Evolutionary conservation across 1,139 yeast species (phyloP).

Genomic region (Candida anutae): DNA sequence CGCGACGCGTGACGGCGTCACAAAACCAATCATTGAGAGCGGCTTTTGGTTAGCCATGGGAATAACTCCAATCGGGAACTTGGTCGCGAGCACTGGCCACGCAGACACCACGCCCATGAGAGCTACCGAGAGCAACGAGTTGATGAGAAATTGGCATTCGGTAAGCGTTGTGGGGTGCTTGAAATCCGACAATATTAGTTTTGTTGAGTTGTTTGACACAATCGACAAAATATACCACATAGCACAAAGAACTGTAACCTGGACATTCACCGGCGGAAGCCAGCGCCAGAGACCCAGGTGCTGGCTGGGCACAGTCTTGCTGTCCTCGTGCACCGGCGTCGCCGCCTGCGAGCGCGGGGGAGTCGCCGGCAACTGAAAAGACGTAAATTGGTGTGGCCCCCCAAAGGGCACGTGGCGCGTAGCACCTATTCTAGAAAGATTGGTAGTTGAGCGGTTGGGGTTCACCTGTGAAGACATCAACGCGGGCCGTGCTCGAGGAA

Average conservation of each 20-base stretch:
- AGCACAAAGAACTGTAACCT: constrained; percentile 42
- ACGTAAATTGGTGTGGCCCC: constrained; percentile 9
- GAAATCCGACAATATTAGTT: constrained; percentile 60
- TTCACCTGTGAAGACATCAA: constrained; percentile 10
- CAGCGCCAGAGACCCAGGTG: constrained; percentile 1
- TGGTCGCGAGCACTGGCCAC: constrained; percentile 4
- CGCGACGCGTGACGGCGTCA: constrained; percentile 48
- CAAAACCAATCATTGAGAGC: constrained; percentile 20
- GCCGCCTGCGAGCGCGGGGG: constrained; percentile 30
- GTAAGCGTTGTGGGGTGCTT: constrained; percentile 80
- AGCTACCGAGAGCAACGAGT: constrained; percentile 44
- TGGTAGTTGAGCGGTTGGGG: constrained; percentile 23
- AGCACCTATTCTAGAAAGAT: constrained; percentile 9
- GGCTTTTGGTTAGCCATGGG: constrained; percentile 21
- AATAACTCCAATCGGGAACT: constrained; percentile 53
- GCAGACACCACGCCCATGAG: constrained; percentile 13
- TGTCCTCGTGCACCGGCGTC: constrained; percentile 20
- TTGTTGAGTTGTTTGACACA: constrained; percentile 72
- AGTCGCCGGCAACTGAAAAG: constrained; percentile 21
- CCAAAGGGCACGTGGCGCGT: constrained; percentile 12
- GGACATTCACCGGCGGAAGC: constrained; percentile 24
- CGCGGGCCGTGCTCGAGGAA: background rate
- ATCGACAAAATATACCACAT: constrained; percentile 82
- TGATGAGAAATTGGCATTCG: constrained; percentile 72
- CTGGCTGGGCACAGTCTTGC: background rate